Conservation (phyloP, 192 early-diverging fungal species). For the Coemansia sp. region DNA sequence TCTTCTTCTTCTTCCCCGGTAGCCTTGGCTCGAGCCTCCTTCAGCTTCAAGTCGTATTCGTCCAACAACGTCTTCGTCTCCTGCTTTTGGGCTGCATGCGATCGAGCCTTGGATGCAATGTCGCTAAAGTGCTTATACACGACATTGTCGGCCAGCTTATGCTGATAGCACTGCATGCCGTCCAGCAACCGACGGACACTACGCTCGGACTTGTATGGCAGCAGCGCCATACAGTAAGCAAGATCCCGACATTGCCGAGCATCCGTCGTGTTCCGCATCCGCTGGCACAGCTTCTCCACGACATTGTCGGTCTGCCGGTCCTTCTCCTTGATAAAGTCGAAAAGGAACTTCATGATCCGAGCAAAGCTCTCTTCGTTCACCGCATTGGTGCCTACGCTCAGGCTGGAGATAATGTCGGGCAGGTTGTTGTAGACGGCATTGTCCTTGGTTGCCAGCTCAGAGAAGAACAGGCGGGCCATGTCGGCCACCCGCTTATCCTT, state of each 20-base stretch:
- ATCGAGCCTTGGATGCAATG: constrained; percentile 75
- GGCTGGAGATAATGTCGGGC: constrained; percentile 94
- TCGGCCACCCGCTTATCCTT: constrained; percentile 84
- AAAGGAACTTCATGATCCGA: constrained; percentile 92
- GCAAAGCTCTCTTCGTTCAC: constrained; percentile 82
- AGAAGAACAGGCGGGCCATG: constrained; percentile 93
- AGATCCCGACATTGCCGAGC: constrained; percentile 84
- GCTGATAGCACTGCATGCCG: constrained; percentile 77
- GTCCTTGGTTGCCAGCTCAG: constrained; percentile 92
- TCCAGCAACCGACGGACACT: constrained; percentile 84
- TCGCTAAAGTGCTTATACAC: constrained; percentile 86
- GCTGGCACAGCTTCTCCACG: constrained; percentile 92
- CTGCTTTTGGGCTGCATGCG: constrained; percentile 57
- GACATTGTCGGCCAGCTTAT: constrained; percentile 83
- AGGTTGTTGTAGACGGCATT: constrained; percentile 99
- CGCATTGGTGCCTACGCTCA: constrained; percentile 64
- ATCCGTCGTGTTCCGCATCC: constrained; percentile 81
- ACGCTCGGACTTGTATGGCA: constrained; percentile 86
- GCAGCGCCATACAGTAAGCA: constrained; percentile 83
- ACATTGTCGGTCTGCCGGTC: constrained; percentile 94
- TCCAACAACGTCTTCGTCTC: constrained; percentile 81
- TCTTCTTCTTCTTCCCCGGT: constrained; percentile 64
- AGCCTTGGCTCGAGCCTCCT: constrained; percentile 66
- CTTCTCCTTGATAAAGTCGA: constrained; percentile 89
- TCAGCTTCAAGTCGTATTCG: constrained; percentile 80